Evolutionary conservation across 1,284 basidiomycete genomes (phyloP), one percentile per base, ranked within the genome.

Genomic region (Ustilago lituana): DNA sequence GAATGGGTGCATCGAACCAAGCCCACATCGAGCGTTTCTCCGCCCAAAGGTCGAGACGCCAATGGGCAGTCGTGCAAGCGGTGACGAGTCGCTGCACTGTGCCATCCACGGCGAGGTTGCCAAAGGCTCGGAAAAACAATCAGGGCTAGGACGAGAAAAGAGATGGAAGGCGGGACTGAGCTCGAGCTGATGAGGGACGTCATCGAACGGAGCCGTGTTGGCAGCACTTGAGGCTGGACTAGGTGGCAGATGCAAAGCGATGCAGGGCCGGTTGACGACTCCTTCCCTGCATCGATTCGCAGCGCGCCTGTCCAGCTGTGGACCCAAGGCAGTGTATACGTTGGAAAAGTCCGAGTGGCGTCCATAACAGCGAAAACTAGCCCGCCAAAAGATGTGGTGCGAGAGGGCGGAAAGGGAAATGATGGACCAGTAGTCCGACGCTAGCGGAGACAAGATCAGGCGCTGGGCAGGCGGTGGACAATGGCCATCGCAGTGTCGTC

Each of bases 401-500:
- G 51, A 32, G 15, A 27, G 39, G 22, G 32, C 14, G n/a, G 29
- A 36, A 14, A 17, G 23, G 27, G 36, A 36, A 20, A 22, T 39
- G 20, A 15, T 33, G 8, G 23, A 38, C 12, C 24, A 36, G 41
- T 35, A n/a, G n/a, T n/a, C n/a, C 29, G 19, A 35, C 24, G 27
- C 17, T 15, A 17, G 20, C 29, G 27, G 14, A 44, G 15, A 29
- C 9, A 38, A 26, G 29, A 40, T 59, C 36, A 71, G n/a, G 59
- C 68, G 51, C 63, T 56, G 23, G 68, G 68, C 22, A 76, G 40
- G 33, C 74, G 68, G 65, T 78, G 76, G 15, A 71, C 76, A 27
- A 78, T 65, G 26, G 76, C 76, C 49, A 78, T 74, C 14, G 76
- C 76, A 24, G 65, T 63, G 58, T 67, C 81, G 40, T 83, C 83